Conservation (phyloP, 805 yeast species). For the Kodamaea kaohsiungensis region DNA sequence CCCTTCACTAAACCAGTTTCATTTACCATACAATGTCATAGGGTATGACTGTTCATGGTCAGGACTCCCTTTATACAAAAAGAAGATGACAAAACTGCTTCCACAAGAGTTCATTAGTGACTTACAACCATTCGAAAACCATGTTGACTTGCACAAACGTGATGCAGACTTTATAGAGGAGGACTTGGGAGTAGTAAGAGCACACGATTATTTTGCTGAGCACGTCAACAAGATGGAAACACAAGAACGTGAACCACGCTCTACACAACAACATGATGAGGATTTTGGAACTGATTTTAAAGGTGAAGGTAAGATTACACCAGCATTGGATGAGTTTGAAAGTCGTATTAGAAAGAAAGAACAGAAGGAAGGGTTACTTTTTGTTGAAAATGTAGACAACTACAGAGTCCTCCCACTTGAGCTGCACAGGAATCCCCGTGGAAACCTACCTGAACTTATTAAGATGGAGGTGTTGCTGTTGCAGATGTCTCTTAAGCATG, state of each 20-base stretch:
- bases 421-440: conserved; percentile 17
- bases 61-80: conserved; percentile 39
- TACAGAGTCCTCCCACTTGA: conserved; percentile 22
- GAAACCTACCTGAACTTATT: conserved; percentile 13
- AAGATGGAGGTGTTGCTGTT: conserved; percentile 31
- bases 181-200: conserved; percentile 6
- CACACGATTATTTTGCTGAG: conserved; percentile 4
- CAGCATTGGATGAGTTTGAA: conserved; percentile 2
- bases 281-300: conserved; percentile 1
- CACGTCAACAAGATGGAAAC: not conserved
- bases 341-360: conserved; percentile 1
- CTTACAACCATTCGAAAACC: conserved; percentile 28
- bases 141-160: conserved; percentile 33
- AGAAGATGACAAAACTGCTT: conserved; percentile 19
- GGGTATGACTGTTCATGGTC: conserved; percentile 42
- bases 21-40: conserved; percentile 39
- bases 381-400: conserved; percentile 25
- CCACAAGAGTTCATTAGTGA: conserved; percentile 45
- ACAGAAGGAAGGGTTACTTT: conserved; percentile 7
- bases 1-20: conserved; percentile 15
- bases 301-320: not conserved
- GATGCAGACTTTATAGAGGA: conserved; percentile 37
- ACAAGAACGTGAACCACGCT: not conserved
- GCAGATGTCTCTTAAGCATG: conserved; percentile 31
- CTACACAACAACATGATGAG: not conserved